Conservation (phyloP, 1,284 basidiomycete species). For the Tylopilus sp. region DNA sequence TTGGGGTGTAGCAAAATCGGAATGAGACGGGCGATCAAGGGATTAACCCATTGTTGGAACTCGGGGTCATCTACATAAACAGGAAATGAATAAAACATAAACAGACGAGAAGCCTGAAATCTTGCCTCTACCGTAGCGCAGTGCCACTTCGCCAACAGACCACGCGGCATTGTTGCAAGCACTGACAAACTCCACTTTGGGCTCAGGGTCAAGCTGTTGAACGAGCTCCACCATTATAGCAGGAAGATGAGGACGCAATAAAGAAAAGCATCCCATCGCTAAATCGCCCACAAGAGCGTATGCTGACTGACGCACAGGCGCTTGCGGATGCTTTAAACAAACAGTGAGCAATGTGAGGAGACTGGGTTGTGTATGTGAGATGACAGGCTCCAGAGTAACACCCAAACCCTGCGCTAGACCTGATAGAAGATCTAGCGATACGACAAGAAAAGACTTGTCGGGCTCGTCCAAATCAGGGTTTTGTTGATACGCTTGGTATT, state of each 20-base stretch:
- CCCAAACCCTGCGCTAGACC: constrained; percentile 95
- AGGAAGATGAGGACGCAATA: constrained; percentile 83
- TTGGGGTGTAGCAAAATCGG: constrained; percentile 91
- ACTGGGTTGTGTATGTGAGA: constrained; percentile 66
- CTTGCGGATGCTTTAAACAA: constrained; percentile 92
- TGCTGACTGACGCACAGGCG: constrained; percentile 93
- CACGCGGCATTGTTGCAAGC: constrained; percentile 99
- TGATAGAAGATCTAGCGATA: constrained; percentile 92
- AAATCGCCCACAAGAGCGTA: constrained; percentile 97
- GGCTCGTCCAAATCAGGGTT: constrained; percentile 89
- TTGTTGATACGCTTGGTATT: constrained; percentile 81
- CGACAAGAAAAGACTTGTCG: constrained; percentile 94
- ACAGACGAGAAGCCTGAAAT: constrained; percentile 5
- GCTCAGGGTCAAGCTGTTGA: constrained; percentile 86
- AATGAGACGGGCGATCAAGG: constrained; percentile 84
- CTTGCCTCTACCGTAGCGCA: constrained; percentile 77
- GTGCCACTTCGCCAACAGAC: constrained; percentile 96
- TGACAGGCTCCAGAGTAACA: constrained; percentile 68
- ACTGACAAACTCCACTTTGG: constrained; percentile 88
- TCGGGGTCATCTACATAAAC: constrained; percentile 61
- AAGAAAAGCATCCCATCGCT: constrained; percentile 90
- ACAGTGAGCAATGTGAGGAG: constrained; percentile 77
- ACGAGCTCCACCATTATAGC: constrained; percentile 90
- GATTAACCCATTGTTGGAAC: constrained; percentile 86
- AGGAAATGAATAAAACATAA: constrained; percentile 1